A percentile compares a stretch with the other conserved stretches of the same genome.
These are phyloP conservation scores for Penicillium italicum DNA, from an alignment of 2,329 filamentous ascomycete genomes.

Conservation along the genomic window DNA sequence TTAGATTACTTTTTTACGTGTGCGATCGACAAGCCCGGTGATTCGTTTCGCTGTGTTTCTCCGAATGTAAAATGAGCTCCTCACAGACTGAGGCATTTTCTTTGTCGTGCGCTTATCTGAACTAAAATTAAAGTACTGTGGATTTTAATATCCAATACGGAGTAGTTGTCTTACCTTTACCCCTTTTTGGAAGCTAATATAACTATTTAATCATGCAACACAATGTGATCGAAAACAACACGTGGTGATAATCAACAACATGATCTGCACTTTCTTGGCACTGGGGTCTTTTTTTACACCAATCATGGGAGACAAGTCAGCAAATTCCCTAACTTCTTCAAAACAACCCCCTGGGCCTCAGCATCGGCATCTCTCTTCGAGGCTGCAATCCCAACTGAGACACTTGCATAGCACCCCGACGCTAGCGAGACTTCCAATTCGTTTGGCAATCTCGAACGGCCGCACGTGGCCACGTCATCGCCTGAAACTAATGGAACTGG, in stretches of 20 bases:
- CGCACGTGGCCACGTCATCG: slow-evolving; percentile 58
- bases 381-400: slow-evolving; percentile 59
- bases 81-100: not conserved
- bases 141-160: not conserved
- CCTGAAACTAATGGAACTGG: slow-evolving; percentile 34
- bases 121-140: not conserved
- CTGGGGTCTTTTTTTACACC: not conserved
- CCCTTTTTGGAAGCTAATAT: not conserved
- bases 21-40: not conserved
- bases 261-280: slow-evolving; percentile 1
- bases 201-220: not conserved
- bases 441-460: slow-evolving; percentile 53
- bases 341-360: slow-evolving; percentile 50
- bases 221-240: not conserved
- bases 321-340: slow-evolving; percentile 50
- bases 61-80: not conserved
- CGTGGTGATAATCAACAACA: not conserved
- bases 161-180: not conserved
- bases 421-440: slow-evolving; percentile 54
- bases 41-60: not conserved
- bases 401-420: slow-evolving; percentile 57
- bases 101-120: not conserved
- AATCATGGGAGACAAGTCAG: slow-evolving; percentile 47
- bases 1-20: not conserved
- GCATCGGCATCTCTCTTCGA: slow-evolving; percentile 59